A percentile compares a stretch with the other conserved stretches of the same genome.
Conservation (phyloP, 768 basidiomycete genomes). For the Boletus insuetus region DNA sequence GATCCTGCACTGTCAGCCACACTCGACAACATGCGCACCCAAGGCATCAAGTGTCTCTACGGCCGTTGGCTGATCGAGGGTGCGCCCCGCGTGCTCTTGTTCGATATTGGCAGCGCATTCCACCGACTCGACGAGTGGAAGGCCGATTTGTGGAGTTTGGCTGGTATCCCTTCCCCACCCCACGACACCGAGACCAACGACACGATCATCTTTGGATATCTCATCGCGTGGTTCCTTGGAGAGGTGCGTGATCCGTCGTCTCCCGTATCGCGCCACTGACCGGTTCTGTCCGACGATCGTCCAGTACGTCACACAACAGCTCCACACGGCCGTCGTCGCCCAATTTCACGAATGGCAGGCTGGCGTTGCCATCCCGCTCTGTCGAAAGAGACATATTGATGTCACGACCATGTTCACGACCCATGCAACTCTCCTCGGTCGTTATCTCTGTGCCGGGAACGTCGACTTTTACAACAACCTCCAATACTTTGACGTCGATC, state of each 20-base stretch:
- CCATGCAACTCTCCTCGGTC: slow-evolving; percentile 96
- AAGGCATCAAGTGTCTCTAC: slow-evolving; percentile 93
- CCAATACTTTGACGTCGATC: slow-evolving; percentile 99
- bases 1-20: slow-evolving; percentile 76
- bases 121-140: slow-evolving; percentile 97
- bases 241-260: slow-evolving; percentile 58
- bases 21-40: slow-evolving; percentile 77
- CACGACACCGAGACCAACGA: slow-evolving; percentile 99
- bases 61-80: slow-evolving; percentile 99
- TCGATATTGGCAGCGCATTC: slow-evolving; percentile 90
- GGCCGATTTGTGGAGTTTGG: slow-evolving; percentile 95
- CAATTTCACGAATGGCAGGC: slow-evolving; percentile 99
- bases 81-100: slow-evolving; percentile 89
- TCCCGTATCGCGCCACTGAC: slow-evolving; percentile 6
- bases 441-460: slow-evolving; percentile 96
- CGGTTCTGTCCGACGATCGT: slow-evolving; percentile 3
- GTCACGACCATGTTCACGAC: slow-evolving; percentile 99
- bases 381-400: slow-evolving; percentile 95
- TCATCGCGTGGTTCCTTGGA: slow-evolving; percentile 99
- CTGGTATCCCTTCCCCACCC: slow-evolving; percentile 95
- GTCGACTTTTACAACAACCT: slow-evolving; percentile 99
- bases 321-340: slow-evolving; percentile 84
- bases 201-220: slow-evolving; percentile 94
- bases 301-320: slow-evolving; percentile 80
- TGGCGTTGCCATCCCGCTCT: slow-evolving; percentile 90